Percentiles rank a stretch among this genome's conserved stretches.
Evolutionary conservation across 208 protist species (phyloP).

Genomic region (Blastocrithidia nonstop): DNA sequence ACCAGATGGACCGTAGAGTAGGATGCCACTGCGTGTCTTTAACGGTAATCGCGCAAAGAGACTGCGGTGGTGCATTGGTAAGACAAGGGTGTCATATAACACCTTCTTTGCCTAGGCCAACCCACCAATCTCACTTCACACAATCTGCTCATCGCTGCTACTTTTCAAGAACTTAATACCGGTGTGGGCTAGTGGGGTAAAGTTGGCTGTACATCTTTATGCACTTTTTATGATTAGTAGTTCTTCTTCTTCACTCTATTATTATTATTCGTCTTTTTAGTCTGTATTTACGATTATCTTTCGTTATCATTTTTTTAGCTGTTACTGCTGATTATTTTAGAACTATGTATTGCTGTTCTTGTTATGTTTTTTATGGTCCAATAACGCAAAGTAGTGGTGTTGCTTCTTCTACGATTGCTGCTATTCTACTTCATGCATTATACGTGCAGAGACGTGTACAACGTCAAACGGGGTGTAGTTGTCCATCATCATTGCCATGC

Average conservation of each 20-base stretch:
- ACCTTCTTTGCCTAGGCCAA: conserved; percentile 86
- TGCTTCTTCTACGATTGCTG: no score
- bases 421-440: conserved; percentile 11
- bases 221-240: no score
- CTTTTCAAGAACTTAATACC: conserved; percentile 55
- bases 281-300: not conserved
- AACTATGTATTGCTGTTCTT: no score
- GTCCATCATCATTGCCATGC: conserved; percentile 43
- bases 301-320: no score
- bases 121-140: conserved; percentile 83
- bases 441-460: conserved; percentile 27
- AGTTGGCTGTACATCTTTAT: conserved; percentile 20
- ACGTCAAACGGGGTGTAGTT: conserved; percentile 86
- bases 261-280: not conserved
- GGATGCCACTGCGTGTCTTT: conserved; percentile 81
- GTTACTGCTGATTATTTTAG: no score
- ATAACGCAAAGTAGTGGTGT: no score
- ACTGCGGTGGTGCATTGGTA: conserved; percentile 87
- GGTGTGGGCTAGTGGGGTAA: conserved; percentile 69
- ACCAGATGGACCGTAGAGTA: conserved; percentile 87
- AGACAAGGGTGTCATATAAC: conserved; percentile 89
- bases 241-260: not conserved
- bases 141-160: conserved; percentile 10
- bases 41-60: conserved; percentile 83
- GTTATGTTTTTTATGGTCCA: no score